phyloP scores from a whole-genome alignment of 805 yeast genomes.

The Suhomyces xylopsoci region DNA sequence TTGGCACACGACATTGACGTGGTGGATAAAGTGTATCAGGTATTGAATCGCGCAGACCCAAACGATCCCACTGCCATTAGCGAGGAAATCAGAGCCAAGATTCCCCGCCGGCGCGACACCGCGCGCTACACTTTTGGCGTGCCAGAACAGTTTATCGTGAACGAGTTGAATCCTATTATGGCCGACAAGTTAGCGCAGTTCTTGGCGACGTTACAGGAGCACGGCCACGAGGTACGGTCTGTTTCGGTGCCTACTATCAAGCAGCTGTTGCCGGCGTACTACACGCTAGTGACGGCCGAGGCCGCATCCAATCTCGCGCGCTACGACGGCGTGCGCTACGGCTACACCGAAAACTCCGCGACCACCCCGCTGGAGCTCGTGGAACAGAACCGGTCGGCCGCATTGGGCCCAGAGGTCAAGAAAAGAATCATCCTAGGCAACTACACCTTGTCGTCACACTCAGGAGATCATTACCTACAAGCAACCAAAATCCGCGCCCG shows the following conservation, averaged over 20 bases:
- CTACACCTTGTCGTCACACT: conserved; percentile 75
- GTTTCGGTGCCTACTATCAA: conserved; percentile 71
- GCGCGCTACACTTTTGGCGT: conserved; percentile 53
- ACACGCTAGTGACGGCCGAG: conserved; percentile 86
- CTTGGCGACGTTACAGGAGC: conserved; percentile 40
- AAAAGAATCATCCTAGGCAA: conserved; percentile 83
- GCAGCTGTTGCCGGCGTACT: conserved; percentile 73
- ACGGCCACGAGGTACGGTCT: conserved; percentile 54
- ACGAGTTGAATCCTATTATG: conserved; percentile 42
- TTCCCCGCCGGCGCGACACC: conserved; percentile 8
- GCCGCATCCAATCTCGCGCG: conserved; percentile 90
- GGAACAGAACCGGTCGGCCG: conserved; percentile 52
- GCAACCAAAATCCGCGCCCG: conserved; percentile 67
- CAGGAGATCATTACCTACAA: conserved; percentile 68
- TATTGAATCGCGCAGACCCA: conserved; percentile 59
- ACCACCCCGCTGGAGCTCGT: conserved; percentile 15
- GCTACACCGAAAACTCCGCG: conserved; percentile 38
- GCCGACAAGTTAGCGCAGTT: conserved; percentile 37
- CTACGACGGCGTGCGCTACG: conserved; percentile 88
- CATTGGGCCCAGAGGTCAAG: conserved; percentile 81
- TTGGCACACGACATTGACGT: conserved; percentile 49
- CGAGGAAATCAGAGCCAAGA: conserved; percentile 27
- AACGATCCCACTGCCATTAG: conserved; percentile 77
- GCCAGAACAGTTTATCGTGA: conserved; percentile 61
- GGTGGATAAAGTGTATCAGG: conserved; percentile 48